Conservation (phyloP, 2,329 filamentous ascomycete species). For the Monosporascus ibericus region DNA sequence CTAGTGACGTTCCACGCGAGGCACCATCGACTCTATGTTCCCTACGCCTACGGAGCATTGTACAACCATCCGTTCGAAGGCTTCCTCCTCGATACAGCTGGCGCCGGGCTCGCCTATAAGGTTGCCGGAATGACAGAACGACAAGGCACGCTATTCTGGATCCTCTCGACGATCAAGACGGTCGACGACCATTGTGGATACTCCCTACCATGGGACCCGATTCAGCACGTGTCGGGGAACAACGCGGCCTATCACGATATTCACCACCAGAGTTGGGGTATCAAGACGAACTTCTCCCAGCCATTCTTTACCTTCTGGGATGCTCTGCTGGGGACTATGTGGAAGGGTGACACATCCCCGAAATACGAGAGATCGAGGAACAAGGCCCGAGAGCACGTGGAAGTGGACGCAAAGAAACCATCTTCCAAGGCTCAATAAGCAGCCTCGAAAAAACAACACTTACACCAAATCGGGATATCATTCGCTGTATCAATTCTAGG, state of each 20-base stretch:
- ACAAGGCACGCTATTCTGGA: constrained; percentile 86
- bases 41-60: constrained; percentile 92
- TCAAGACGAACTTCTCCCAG: constrained; percentile 91
- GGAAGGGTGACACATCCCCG: constrained; percentile 55
- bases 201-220: constrained; percentile 86
- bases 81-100: constrained; percentile 86
- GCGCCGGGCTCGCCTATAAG: constrained; percentile 79
- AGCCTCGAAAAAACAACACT: neutral
- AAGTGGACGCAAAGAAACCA: constrained; percentile 41
- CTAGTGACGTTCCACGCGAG: constrained; percentile 84
- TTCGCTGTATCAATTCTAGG: constrained; percentile 1
- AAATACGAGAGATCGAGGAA: constrained; percentile 37
- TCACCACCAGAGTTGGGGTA: constrained; percentile 98
- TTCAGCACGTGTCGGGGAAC: constrained; percentile 88
- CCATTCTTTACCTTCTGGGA: constrained; percentile 98
- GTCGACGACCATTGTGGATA: constrained; percentile 98
- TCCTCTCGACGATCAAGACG: constrained; percentile 85
- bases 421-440: constrained; percentile 22
- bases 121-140: constrained; percentile 74
- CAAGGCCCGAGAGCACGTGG: constrained; percentile 31
- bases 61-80: constrained; percentile 97
- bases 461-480: neutral
- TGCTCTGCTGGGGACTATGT: constrained; percentile 71
- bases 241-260: constrained; percentile 97
- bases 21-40: constrained; percentile 94